Evolutionary conservation across 1,284 basidiomycete species (phyloP), one percentile per base, ranked within the genome.

Genomic region (Earliella scabrosa): DNA sequence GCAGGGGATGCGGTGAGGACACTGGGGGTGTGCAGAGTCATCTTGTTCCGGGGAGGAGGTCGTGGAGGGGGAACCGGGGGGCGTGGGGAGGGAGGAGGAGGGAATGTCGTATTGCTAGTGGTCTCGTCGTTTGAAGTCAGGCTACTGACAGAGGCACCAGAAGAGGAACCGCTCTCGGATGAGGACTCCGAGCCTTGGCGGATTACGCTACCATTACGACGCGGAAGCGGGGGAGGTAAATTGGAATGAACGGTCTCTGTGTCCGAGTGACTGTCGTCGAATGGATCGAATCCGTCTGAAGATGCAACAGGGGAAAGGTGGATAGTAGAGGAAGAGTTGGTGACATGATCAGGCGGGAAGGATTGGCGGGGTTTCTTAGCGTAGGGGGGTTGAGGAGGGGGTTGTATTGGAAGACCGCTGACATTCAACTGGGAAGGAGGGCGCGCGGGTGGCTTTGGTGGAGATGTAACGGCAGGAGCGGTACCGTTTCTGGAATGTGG

Each of bases 11-110:
- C 44, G 43, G 41, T 41, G 18, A 45, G 53, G 50, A 56, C n/a
- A 54, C 29, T 35, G 44, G 49, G 21, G 11, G 54, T 54, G 21
- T 62, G 60, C 1, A 63, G 31, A 6, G 63, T 57, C 5, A 45
- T 47, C 34, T 65, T 63, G 45, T 64, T 64, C n/a, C 68, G 67
- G 10, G 71, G 71, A 8, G 69, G 70, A 4, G 68, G 70, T 13
- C 64, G 65, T 14, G 67, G 71, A 23, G 68, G 69, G 20, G 61
- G 66, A 14, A 52, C 45, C 26, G 46, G 43, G 16, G 55, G 54
- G 9, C 63, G 63, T 24, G 65, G 54, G 47, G 60, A 58, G 2
- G 64, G 54, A 24, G 52, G 56, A 29, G 46, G 64, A 4, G 35
- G 36, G 43, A 40, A 36, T 49, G 6, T 31, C 7, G 38, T 53